Evolutionary conservation across 2,329 filamentous ascomycete species (phyloP), one percentile per base, ranked within the genome.

Genomic region (Colletotrichum sojae): DNA sequence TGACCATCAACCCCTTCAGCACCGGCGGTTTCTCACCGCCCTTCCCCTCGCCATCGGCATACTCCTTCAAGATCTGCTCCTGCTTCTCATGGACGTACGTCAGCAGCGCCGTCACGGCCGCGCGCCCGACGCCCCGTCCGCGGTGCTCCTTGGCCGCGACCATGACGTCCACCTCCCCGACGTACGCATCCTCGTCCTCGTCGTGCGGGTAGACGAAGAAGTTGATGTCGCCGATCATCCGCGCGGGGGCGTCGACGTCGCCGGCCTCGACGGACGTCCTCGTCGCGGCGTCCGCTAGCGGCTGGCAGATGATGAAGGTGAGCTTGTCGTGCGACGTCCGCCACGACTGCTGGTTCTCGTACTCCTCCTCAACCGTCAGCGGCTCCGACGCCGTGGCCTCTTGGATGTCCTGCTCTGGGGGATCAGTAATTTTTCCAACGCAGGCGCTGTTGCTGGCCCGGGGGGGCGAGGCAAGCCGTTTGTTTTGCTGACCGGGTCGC

Each of bases 321-420:
- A 98, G 80, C 82, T 98, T 98, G 81, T 98, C 95, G 27, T 83
- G 80, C 49, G 96, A 93, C 20, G 83, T 83, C 45, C 94, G 90
- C 95, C 95, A 98, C 72, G 90, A 94, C n/a, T 83, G 82, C 79
- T 98, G 95, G 90, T 98, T 98, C 57, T 89, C 88, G 79, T 96
- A 94, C 83, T 98, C 95, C 77, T 97, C 92, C 1, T 89, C 84
- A 0, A 98, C 84, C 0, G 88, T 90, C 58, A 98, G 86, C 0
- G 91, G 93, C 71, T 98, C 94, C 0, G 95, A 98, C 1, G 95
- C 94, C 0, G 95, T 98, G 62, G 92, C 91, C 80, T 90, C 85
- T 82, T 92, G 95, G 46, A 98, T 92, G 54, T 90, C 87, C 90
- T 93, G 43, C 40, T 40, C 20, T 16, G 13, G 43, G 3, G 12